Base-by-base conservation (phyloP, 2,329 filamentous ascomycete genomes). In the Boeremia exigua region DNA sequence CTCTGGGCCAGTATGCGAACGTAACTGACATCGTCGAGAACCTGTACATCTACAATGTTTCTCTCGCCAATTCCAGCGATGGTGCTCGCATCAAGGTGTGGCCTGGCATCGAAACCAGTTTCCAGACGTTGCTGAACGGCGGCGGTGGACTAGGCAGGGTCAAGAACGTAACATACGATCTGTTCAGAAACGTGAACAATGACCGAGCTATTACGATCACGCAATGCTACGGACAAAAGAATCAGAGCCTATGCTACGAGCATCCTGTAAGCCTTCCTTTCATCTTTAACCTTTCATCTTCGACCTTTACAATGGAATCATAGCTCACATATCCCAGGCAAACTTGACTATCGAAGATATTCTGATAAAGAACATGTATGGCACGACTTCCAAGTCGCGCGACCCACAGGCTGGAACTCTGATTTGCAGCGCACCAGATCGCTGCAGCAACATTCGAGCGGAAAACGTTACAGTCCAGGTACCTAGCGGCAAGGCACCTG, bases 1-100 rank as follows among this genome's bases (percentile, higher is more conserved):
- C 85, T 0, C 76, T 89, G 0, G 87, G 86, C 12, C 86, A 89
- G 69, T 88, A 89, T 65, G 67, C 75, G 15, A 80, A 78, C n/a
- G 78, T 84, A 56, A 81, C 81, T 17, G 87, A 89, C 58, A 86
- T 89, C 37, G 85, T 89, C 2, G 80, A 88, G 70, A 84, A 89
- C 57, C 66, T 89, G 4, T 83, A 85, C 60, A 80, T 88, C 28
- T 55, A 60, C 48, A 63, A 67, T 30, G 58, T 63, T 50, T 49
- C 45, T 25, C 58, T 67, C 67, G 59, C 68, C 61, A 71, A 75
- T 36, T 59, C 57, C 4, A 75, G 82, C 60, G 83, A 88, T 58
- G 86, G 84, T 19, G 86, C 86, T 0, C 82, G 87, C 46, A 88
- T 89, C 75, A 89, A 89, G 71, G 86, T 88, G 47, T 89, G 86